Evolutionary conservation across 352 stramenopile species (phyloP).

Genomic region (Salisapilia sapeloensis): DNA sequence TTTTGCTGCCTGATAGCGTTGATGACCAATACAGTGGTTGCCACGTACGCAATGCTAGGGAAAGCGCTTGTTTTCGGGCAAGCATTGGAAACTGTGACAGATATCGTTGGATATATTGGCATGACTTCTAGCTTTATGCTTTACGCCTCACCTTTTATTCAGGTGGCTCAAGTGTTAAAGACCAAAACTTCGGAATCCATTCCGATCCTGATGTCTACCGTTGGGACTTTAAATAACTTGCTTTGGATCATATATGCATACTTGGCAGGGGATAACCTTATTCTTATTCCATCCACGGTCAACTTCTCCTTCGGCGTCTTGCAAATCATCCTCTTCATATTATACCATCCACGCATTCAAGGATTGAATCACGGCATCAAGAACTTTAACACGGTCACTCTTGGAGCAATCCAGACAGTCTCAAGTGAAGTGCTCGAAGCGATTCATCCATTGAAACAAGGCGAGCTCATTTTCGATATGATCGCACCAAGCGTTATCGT

Average conservation of each 20-base stretch:
- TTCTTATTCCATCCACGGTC: constrained; percentile 32
- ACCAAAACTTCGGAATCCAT: constrained; percentile 37
- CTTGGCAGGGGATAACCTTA: constrained; percentile 26
- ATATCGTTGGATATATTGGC: constrained; percentile 20
- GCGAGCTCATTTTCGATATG: no score
- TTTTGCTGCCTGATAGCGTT: constrained; percentile 14
- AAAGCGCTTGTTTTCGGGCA: constrained; percentile 11
- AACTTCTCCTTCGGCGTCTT: constrained; percentile 25
- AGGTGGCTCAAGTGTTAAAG: constrained; percentile 29
- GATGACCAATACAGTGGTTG: constrained; percentile 18
- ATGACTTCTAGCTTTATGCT: constrained; percentile 36
- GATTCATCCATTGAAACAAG: no score
- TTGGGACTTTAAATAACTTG: constrained; percentile 47
- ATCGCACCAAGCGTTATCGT: no score
- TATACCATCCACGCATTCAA: constrained; percentile 41
- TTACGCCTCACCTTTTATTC: constrained; percentile 44
- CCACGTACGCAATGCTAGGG: constrained; percentile 27
- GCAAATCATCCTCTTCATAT: constrained; percentile 35
- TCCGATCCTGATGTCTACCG: constrained; percentile 37
- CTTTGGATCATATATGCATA: constrained; percentile 56
- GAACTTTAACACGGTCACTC: no score
- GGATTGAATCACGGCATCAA: no score
- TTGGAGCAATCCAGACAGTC: no score
- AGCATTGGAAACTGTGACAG: constrained; percentile 8
- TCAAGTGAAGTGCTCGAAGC: no score